phyloP scores from a whole-genome alignment of 208 protist species.

The Leishmania aethiopica region DNA sequence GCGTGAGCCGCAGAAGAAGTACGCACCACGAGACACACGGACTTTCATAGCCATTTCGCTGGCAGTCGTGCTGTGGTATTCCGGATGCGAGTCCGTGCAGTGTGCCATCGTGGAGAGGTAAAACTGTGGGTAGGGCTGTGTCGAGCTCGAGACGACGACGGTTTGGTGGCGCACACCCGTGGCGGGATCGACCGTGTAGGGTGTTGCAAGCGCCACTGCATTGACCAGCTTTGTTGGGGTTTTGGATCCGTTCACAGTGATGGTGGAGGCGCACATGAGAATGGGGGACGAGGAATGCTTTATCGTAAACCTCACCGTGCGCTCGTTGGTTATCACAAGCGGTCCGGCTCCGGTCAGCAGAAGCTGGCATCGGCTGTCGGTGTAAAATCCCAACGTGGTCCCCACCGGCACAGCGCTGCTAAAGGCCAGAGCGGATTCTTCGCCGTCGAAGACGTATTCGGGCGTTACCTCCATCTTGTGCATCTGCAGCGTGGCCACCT shows the following conservation, averaged over 20 bases:
- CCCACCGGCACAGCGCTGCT: conserved; percentile 1
- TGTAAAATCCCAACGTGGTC: not conserved
- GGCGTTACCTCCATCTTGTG: conserved; percentile 6
- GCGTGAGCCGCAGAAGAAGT: conserved; percentile 7
- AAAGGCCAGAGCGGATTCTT: not conserved
- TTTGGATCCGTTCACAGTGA: not conserved
- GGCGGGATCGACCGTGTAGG: conserved; percentile 1
- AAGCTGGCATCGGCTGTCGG: not conserved
- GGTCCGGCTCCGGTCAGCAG: not conserved
- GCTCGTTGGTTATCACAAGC: not conserved
- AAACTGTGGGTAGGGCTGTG: not conserved
- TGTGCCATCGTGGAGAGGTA: not conserved
- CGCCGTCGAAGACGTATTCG: not conserved
- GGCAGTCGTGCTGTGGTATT: not conserved
- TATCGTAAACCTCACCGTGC: not conserved
- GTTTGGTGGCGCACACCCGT: conserved; percentile 11
- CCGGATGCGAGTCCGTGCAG: not conserved
- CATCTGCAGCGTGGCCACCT: conserved; percentile 10
- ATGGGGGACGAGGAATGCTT: not conserved
- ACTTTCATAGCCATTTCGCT: not conserved
- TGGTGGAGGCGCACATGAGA: not conserved
- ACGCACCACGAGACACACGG: not conserved
- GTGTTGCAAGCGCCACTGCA: not conserved
- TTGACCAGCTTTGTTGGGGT: not conserved
- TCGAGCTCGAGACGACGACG: not conserved